phyloP scores from a whole-genome alignment of 495 filamentous ascomycete species.

The Pseudotulostoma volvatum region DNA sequence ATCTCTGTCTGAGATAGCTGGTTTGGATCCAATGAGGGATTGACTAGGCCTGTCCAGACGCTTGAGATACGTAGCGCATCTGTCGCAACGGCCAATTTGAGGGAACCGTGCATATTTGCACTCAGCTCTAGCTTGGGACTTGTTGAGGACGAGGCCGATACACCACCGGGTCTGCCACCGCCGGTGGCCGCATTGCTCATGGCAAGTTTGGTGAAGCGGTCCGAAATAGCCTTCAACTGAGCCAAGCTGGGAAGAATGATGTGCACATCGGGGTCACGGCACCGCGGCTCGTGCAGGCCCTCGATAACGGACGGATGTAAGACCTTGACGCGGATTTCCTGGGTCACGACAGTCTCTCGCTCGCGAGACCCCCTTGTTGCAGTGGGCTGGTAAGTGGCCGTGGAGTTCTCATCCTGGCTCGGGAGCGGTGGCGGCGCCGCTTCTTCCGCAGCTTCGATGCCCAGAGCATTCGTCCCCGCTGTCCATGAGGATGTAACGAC shows the following conservation, averaged over 20 bases:
- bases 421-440: conserved; percentile 7
- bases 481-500: conserved; percentile 44
- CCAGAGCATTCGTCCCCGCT: conserved; percentile 29
- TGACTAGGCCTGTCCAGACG: conserved; percentile 64
- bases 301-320: conserved; percentile 64
- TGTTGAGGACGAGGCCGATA: conserved; percentile 8
- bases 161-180: conserved; percentile 5
- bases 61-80: conserved; percentile 68
- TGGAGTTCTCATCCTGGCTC: conserved; percentile 2
- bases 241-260: conserved; percentile 71
- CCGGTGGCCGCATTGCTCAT: conserved; percentile 9
- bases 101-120: conserved; percentile 81
- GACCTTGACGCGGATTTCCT: conserved; percentile 87
- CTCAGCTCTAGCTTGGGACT: conserved; percentile 58
- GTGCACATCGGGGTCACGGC: conserved; percentile 85
- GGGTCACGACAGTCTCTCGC: conserved; percentile 79
- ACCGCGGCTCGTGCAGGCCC: conserved; percentile 73
- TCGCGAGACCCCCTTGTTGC: conserved; percentile 36
- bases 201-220: conserved; percentile 79
- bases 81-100: conserved; percentile 58
- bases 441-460: conserved; percentile 21
- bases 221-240: conserved; percentile 78
- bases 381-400: conserved; percentile 26
- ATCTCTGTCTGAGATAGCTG: conserved; percentile 49
- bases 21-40: conserved; percentile 64